A percentile compares a stretch with the other conserved stretches of the same genome.
Conservation (phyloP, 148 eudicot species). For the Persicaria maculosa region DNA sequence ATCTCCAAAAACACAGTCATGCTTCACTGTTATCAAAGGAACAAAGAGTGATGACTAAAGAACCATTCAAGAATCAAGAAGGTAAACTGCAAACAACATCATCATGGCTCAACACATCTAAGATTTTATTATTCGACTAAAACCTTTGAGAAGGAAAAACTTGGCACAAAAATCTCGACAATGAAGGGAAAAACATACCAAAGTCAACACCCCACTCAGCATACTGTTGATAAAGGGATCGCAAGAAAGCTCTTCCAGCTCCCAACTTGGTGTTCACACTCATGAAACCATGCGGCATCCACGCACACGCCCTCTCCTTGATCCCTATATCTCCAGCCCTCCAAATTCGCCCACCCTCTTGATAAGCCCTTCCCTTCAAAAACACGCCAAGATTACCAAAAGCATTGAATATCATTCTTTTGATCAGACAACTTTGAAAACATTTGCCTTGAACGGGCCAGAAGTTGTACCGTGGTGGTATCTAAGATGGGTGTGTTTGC, state of each 20-base stretch:
- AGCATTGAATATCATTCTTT: neutral
- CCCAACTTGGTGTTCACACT: constrained; percentile 64
- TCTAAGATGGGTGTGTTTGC: constrained; percentile 87
- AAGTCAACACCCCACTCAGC: constrained; percentile 97
- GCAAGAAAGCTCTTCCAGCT: constrained; percentile 91
- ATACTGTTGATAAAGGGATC: constrained; percentile 88
- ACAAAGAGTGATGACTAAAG: neutral
- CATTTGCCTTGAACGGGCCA: neutral
- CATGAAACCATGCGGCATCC: constrained; percentile 98
- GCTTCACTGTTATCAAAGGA: constrained; percentile 57
- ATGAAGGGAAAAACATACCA: constrained; percentile 35
- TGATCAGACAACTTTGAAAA: neutral
- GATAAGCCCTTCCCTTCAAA: constrained; percentile 60
- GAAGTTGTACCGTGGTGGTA: constrained; percentile 46
- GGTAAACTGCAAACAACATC: neutral
- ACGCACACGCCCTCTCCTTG: constrained; percentile 63
- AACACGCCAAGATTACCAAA: neutral
- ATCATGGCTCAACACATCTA: neutral
- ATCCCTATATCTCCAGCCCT: constrained; percentile 71
- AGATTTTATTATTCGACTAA: neutral
- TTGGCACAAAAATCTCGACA: neutral
- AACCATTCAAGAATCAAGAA: neutral
- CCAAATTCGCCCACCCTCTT: constrained; percentile 63
- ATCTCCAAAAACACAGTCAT: constrained; percentile 94
- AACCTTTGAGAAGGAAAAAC: neutral